Evolutionary conservation across 75 land plant genomes (phyloP), one percentile per base, ranked within the genome.

Genomic region (Pinus taeda): DNA sequence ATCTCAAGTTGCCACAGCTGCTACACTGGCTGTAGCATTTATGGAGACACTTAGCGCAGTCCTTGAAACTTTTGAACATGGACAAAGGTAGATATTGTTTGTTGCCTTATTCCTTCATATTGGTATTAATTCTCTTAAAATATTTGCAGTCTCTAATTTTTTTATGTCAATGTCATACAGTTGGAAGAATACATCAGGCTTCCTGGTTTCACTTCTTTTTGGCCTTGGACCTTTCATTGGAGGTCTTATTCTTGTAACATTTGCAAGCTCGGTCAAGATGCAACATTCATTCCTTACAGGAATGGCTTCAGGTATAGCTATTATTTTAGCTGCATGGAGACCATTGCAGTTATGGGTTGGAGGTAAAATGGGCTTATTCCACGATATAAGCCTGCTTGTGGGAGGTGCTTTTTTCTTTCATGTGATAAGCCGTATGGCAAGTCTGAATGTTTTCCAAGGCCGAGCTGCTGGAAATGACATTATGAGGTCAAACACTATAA

Each of bases 1-100:
- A 60, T 87, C 93, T 13, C 93, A 93, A 75, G 99, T 97, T 73
- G 99, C 99, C 55, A 85, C 99, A 33, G 92, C 99, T 12, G 98
- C 98, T 69, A 94, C 93, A 15, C 56, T 95, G 24, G 78, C 99
- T 77, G 95, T 97, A 49, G 95, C 99, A 12, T 92, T 94, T 77
- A 97, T 97, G 99, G 95, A 88, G 84, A 85, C 88, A 69, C 87
- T 97, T 0, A 81, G 98, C 74, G 76, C 90, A 57, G 78, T 95
- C 45, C 82, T 97, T 36, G 88, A 89, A 65, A 78, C 39, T 71
- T 81, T 86, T 72, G 92, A 83, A 61, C 78, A 85, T 71, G 83
- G 74, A 36, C 86, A 84, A 74, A 88, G 82, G 92, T 93, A 66
- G 74, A 77, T 72, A 37, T 14, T 75, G 20, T 37, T 65, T 59